Conservation (phyloP, 495 filamentous ascomycete genomes). For the Cercophora samala region DNA sequence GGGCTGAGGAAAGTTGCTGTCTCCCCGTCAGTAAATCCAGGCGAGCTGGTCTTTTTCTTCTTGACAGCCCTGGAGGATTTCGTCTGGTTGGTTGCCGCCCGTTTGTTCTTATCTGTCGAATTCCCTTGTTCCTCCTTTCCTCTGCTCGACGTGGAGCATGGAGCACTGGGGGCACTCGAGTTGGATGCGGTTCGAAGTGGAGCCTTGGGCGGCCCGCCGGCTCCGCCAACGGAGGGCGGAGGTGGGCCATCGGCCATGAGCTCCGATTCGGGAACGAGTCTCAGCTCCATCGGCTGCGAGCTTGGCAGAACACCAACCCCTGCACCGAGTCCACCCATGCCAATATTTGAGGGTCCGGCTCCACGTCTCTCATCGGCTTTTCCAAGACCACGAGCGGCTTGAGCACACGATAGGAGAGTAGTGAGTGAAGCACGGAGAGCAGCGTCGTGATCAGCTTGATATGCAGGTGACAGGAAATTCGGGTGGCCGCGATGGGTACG, state of each 20-base stretch:
- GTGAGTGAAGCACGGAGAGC: conserved; percentile 88
- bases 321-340: conserved; percentile 10
- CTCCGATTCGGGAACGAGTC: conserved; percentile 74
- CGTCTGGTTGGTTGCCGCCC: conserved; percentile 40
- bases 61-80: conserved; percentile 46
- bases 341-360: conserved; percentile 13
- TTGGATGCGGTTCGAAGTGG: conserved; percentile 33
- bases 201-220: conserved; percentile 26
- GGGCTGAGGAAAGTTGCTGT: conserved; percentile 50
- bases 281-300: conserved; percentile 54
- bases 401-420: conserved; percentile 89
- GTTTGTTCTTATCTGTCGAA: conserved; percentile 51
- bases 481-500: conserved; percentile 49
- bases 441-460: conserved; percentile 86
- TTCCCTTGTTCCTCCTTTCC: conserved; percentile 44
- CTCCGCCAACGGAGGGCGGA: conserved; percentile 18
- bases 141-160: conserved; percentile 33
- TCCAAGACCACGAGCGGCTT: conserved; percentile 76
- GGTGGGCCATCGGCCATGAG: conserved; percentile 49
- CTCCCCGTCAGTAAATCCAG: conserved; percentile 14
- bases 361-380: conserved; percentile 51
- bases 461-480: conserved; percentile 68
- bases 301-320: conserved; percentile 39
- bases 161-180: conserved; percentile 33
- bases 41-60: conserved; percentile 49